These are phyloP conservation scores for Orbilia oligospora DNA, from an alignment of 2,329 filamentous ascomycete genomes.

Conservation along the genomic window DNA sequence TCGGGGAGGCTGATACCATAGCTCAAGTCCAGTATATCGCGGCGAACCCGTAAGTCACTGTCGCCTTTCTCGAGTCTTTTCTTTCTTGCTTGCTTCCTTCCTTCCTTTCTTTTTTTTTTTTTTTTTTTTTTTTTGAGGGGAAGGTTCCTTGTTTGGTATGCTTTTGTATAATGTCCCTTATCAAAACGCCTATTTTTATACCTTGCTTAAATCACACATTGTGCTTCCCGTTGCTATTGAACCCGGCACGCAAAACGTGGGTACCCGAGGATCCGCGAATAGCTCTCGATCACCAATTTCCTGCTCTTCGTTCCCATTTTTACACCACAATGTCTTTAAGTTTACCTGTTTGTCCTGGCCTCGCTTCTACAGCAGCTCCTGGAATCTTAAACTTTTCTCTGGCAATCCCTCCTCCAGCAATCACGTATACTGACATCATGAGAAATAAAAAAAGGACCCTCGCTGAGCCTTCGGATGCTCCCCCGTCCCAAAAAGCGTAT, in stretches of 20 bases:
- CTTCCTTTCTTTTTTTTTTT: neutral
- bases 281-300: conserved; percentile 25
- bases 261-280: conserved; percentile 24
- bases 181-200: conserved; percentile 29
- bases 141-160: conserved; percentile 1
- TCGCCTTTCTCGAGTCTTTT: conserved; percentile 21
- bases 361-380: conserved; percentile 43
- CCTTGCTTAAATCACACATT: conserved; percentile 6
- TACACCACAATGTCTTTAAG: conserved; percentile 25
- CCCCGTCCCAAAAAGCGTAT: conserved; percentile 69
- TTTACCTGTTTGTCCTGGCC: conserved; percentile 28
- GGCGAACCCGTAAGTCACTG: conserved; percentile 57
- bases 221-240: neutral
- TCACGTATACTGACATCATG: conserved; percentile 48
- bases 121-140: conserved; percentile 23
- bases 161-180: neutral
- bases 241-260: conserved; percentile 10
- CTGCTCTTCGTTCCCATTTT: neutral
- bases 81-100: conserved; percentile 2
- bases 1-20: conserved; percentile 58
- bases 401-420: conserved; percentile 17
- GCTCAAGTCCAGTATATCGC: conserved; percentile 59
- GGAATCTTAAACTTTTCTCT: conserved; percentile 36
- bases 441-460: conserved; percentile 57
- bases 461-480: conserved; percentile 68